A percentile compares a stretch with the other conserved stretches of the same genome.
phyloP scores from a whole-genome alignment of 257 asterid species.

The Ilex aquifolium region DNA sequence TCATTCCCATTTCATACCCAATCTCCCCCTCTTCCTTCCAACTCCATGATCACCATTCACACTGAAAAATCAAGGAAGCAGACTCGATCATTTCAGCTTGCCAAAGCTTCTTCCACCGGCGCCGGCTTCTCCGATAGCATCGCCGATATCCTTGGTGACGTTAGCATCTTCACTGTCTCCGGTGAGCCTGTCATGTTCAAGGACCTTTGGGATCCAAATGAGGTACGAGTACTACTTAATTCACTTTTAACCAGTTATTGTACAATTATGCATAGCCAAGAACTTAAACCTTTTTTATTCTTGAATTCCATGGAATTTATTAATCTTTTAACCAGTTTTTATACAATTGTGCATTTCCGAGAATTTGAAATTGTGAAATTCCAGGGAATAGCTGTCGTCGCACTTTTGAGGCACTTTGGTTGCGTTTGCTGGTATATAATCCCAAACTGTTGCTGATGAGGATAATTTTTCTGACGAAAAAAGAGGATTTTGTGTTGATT shows the following conservation, averaged over 20 bases:
- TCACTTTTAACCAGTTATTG: too few species aligned
- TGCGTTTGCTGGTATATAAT: constrained; percentile 74
- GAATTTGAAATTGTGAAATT: background rate
- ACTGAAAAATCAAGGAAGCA: constrained; percentile 9
- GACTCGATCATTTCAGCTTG: constrained; percentile 15
- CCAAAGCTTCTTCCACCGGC: constrained; percentile 26
- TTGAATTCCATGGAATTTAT: too few species aligned
- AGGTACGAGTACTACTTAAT: constrained; percentile 27
- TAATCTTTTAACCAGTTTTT: too few species aligned
- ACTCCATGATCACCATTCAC: constrained; percentile 7
- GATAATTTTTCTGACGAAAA: background rate
- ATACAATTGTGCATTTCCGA: too few species aligned
- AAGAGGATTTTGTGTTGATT: background rate
- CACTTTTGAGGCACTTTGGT: constrained; percentile 91
- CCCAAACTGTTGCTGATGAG: background rate
- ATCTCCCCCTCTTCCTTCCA: constrained; percentile 18
- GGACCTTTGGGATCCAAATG: constrained; percentile 77
- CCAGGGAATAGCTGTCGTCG: constrained; percentile 84
- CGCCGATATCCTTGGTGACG: constrained; percentile 52
- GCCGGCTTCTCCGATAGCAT: constrained; percentile 39
- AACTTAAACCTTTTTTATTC: too few species aligned
- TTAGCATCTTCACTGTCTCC: constrained; percentile 57
- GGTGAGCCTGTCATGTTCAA: constrained; percentile 67
- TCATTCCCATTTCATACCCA: constrained; percentile 11
- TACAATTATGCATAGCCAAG: too few species aligned